These are phyloP conservation scores for Gossypium trilobum DNA, from an alignment of 441 rosid species.

Conservation along the genomic window DNA sequence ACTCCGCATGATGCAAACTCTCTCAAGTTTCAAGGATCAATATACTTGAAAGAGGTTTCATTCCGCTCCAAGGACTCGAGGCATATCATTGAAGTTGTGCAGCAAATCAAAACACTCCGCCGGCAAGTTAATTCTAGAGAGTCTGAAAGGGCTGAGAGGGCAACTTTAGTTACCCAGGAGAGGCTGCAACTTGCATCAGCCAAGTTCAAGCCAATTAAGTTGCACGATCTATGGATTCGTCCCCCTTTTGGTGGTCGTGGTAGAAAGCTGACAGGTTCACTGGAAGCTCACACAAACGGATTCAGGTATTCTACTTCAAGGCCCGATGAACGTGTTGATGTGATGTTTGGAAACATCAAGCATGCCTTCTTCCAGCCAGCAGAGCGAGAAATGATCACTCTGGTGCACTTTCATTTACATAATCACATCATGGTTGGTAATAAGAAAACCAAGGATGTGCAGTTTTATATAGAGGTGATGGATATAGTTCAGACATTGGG, in stretches of 20 bases:
- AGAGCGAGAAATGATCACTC: conserved; percentile 83
- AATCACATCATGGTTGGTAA: conserved; percentile 91
- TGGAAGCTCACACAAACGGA: conserved; percentile 77
- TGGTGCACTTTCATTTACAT: conserved; percentile 77
- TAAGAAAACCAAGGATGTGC: conserved; percentile 87
- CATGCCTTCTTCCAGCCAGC: conserved; percentile 93
- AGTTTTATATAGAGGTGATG: conserved; percentile 82
- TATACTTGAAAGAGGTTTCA: conserved; percentile 53
- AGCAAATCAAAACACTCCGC: conserved; percentile 55
- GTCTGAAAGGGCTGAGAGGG: conserved; percentile 87
- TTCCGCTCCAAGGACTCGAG: conserved; percentile 63
- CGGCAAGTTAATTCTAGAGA: conserved; percentile 69
- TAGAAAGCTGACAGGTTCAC: conserved; percentile 68
- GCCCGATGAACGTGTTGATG: conserved; percentile 66
- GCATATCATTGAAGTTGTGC: conserved; percentile 59
- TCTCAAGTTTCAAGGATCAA: conserved; percentile 49
- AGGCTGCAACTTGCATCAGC: conserved; percentile 67
- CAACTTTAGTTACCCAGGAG: conserved; percentile 81
- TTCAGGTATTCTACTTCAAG: conserved; percentile 68
- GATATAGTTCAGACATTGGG: conserved; percentile 74
- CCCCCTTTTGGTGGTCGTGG: conserved; percentile 80
- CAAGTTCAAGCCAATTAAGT: conserved; percentile 70
- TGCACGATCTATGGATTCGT: conserved; percentile 80
- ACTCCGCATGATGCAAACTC: conserved; percentile 47
- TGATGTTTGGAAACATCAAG: conserved; percentile 68